phyloP scores from a whole-genome alignment of 805 yeast species.

The Ascoidea rubescens region DNA sequence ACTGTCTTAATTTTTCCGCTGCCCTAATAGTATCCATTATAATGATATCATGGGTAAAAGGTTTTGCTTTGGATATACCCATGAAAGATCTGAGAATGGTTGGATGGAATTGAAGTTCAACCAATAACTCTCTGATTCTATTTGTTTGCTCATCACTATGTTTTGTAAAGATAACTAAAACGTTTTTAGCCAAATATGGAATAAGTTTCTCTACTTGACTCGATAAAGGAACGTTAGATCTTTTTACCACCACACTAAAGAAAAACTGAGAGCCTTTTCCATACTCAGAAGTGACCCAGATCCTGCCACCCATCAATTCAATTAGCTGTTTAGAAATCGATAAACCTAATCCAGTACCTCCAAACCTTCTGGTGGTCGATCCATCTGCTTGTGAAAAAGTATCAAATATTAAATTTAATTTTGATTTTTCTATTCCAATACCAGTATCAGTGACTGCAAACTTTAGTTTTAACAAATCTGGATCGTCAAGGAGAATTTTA shows the following conservation, averaged over 20 bases:
- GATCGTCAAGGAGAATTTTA: neutral
- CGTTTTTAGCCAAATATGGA: conserved; percentile 60
- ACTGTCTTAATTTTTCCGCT: conserved; percentile 51
- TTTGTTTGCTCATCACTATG: conserved; percentile 36
- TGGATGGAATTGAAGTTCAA: conserved; percentile 46
- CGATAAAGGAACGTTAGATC: conserved; percentile 46
- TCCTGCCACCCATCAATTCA: conserved; percentile 87
- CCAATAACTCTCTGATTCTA: conserved; percentile 37
- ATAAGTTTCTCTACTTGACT: conserved; percentile 54
- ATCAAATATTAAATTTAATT: conserved; percentile 73
- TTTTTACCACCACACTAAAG: conserved; percentile 70
- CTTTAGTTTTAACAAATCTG: conserved; percentile 27
- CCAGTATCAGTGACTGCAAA: conserved; percentile 87
- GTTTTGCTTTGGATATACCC: conserved; percentile 38
- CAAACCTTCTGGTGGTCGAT: conserved; percentile 82
- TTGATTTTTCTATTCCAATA: conserved; percentile 78
- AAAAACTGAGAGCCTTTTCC: conserved; percentile 76
- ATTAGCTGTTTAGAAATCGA: conserved; percentile 80
- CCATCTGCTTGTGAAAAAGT: conserved; percentile 93
- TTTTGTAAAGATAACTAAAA: conserved; percentile 55
- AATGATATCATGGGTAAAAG: conserved; percentile 62
- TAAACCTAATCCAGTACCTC: conserved; percentile 85
- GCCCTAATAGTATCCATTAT: conserved; percentile 70
- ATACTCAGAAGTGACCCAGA: conserved; percentile 75
- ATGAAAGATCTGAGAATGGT: conserved; percentile 39